Evolutionary conservation across 139 green algal species (phyloP), one percentile per base, ranked within the genome.

Genomic region (Chlorella sp.): DNA sequence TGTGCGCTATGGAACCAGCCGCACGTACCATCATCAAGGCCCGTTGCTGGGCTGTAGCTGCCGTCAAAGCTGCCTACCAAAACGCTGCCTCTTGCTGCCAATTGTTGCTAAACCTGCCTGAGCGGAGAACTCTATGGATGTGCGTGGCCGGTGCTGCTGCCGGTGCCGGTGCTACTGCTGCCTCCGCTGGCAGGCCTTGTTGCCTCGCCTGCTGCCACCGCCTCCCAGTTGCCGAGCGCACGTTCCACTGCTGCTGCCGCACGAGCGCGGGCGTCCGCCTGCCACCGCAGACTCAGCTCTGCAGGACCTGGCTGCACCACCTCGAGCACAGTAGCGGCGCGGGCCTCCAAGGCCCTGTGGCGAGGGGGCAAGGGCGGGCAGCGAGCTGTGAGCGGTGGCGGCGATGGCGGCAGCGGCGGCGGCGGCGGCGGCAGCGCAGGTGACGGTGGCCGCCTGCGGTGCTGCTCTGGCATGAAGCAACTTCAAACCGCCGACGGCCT

Each of bases 231-330:
- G n/a, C 60, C 53, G 3, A 91, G 15, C 0, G 88, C 88, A 0
- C n/a, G 68, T 26, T 80, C 36, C 12, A 91, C 88, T 11, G 80
- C 88, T 24, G 86, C 53, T 21, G 64, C 81, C 5, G 88, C 88
- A 3, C 37, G n/a, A 2, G n/a, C 80, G 11, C 88, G 80, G 0
- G 68, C 64, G 34, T 87, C 88, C 0, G 53, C 80, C 18, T 87
- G 57, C 88, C 87, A 90, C 2, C 78, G 78, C 66, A 75, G 66
- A 11, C 78, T 61, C 2, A 76, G 39, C 42, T 75, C 61, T 0
- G 40, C 42, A 24, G 88, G 88, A 0, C 88, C 88, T 18, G 88
- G 88, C 42, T 91, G 81, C 42, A 87, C 48, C 24, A 88, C 88
- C 24, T 87, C 88, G 1, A 91, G 37, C 28, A 91, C 82, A 7